Conservation (phyloP, 2,329 filamentous ascomycete species). For the Cytospora mali region DNA sequence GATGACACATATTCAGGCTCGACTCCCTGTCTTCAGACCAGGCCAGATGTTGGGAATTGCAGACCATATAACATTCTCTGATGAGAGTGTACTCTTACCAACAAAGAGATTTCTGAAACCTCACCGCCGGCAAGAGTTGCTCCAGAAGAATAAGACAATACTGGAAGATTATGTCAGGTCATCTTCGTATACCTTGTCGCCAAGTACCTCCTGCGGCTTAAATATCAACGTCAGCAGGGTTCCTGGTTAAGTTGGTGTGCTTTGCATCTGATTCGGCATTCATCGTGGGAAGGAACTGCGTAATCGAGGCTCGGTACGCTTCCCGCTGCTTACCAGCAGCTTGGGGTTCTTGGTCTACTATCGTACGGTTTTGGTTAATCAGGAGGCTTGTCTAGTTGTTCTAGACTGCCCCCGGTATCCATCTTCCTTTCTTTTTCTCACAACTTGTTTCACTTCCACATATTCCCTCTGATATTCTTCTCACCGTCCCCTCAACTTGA, state of each 20-base stretch:
- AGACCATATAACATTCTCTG: neutral
- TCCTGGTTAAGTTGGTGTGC: neutral
- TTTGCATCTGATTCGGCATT: neutral
- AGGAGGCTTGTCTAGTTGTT: neutral
- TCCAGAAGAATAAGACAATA: constrained; percentile 6
- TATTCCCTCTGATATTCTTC: neutral
- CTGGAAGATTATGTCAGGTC: neutral
- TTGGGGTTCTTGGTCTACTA: neutral
- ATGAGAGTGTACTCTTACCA: neutral
- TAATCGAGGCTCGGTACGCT: constrained; percentile 14
- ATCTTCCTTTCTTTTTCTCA: neutral
- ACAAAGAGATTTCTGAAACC: neutral
- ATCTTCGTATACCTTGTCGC: too few relatives aligned
- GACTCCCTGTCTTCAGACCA: neutral
- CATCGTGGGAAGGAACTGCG: neutral
- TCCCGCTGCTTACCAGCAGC: constrained; percentile 3
- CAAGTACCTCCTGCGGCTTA: constrained; percentile 2
- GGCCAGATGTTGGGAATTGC: neutral
- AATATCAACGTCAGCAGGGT: neutral
- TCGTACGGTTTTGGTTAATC: constrained; percentile 2
- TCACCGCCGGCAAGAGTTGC: neutral
- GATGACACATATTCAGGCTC: neutral
- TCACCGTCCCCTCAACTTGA: too few relatives aligned
- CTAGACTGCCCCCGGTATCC: constrained; percentile 10
- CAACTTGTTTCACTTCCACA: constrained; percentile 5